Base-by-base conservation (phyloP, 23 red algal species). In the Pyropia yezoensis region DNA sequence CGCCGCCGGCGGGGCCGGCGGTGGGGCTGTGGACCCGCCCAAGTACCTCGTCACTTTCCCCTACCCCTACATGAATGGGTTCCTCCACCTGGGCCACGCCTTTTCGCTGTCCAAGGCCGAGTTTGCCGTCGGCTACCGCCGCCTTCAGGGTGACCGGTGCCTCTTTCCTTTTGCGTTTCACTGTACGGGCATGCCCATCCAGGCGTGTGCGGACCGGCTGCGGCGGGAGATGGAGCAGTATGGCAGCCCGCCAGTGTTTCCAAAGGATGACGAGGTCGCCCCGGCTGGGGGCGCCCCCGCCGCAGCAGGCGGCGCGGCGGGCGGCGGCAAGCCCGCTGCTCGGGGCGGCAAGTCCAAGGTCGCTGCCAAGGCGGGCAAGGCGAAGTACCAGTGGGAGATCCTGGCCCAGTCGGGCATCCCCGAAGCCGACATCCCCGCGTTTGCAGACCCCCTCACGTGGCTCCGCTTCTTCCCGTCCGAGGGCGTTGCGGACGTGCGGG, bases 171-270 rank as follows among this genome's bases (percentile, higher is more conserved):
- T 98, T 74, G 94, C 81, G 22, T 98, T 98, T 59, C 94, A 98
- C 70, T 91, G 85, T 64, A 98, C 94, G 18, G 94, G 94, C 49
- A 98, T 98, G 94, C 94, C 94, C 14, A 98, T 98, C 54, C 94
- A 98, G 61, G 83, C 94, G 12, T 90, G 71, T 49, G 94, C 94
- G 19, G 75, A 80, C 78, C 83, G 78, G 67, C 85, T 98, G 49
- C 56, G 66, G 8, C 61, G 74, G 14, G 94, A 98, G 71, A 73
- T 98, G 50, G 49, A 79, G 19, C 62, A 51, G 19, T 98, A 77
- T 59, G 94, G 94, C 33, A 65, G 33, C 4, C 94, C 94, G 58
- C 94, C 94, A 11, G 56, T 63, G 32, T 90, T 90, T 68, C 94
- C 94, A 0, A 19, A 29, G 14, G 81, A 77, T 3, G 73, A 78